Conservation (phyloP, 768 basidiomycete species). For the Leccinum ochraceum region DNA sequence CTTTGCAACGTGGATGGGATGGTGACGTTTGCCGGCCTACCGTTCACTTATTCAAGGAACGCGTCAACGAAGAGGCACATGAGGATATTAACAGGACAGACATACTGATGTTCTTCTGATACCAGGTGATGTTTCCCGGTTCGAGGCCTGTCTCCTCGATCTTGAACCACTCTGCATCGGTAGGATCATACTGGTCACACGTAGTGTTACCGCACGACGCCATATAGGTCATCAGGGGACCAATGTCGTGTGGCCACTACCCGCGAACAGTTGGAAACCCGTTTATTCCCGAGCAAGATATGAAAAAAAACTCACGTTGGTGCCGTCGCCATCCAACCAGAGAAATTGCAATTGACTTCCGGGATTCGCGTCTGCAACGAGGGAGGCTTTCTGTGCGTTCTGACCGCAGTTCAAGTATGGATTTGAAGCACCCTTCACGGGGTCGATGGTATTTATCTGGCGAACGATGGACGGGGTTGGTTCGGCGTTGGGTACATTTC, state of each 20-base stretch:
- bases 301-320: conserved; percentile 30
- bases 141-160: conserved; percentile 54
- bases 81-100: conserved; percentile 6
- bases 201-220: conserved; percentile 56
- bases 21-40: conserved; percentile 40
- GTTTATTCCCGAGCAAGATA: background rate
- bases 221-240: conserved; percentile 77
- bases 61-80: background rate
- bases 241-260: conserved; percentile 58
- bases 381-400: conserved; percentile 47
- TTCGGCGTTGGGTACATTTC: conserved; percentile 38
- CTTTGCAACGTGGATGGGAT: conserved; percentile 55
- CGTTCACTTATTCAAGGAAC: conserved; percentile 34
- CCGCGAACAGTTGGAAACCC: background rate
- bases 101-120: conserved; percentile 55
- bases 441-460: conserved; percentile 42
- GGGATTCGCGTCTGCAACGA: conserved; percentile 57
- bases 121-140: conserved; percentile 43
- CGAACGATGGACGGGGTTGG: conserved; percentile 45
- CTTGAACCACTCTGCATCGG: conserved; percentile 73
- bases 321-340: conserved; percentile 51
- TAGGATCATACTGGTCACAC: conserved; percentile 61
- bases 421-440: conserved; percentile 61
- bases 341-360: conserved; percentile 55
- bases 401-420: conserved; percentile 61